phyloP scores from a whole-genome alignment of 2,329 filamentous ascomycete species.

The Cercospora beticola region DNA sequence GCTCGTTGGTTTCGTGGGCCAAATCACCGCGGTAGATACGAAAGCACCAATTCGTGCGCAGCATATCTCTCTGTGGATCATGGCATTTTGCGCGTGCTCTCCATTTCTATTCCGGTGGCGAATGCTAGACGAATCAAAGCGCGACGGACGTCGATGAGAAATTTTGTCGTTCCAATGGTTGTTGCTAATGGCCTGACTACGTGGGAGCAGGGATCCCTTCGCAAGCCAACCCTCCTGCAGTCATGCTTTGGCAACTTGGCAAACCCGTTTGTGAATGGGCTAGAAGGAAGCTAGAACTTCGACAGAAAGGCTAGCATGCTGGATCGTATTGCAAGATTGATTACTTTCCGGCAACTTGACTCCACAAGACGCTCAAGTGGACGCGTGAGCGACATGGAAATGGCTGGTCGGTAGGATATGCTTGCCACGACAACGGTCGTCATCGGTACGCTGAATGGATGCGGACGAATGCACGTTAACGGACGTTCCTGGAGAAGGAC shows the following conservation, averaged over 20 bases:
- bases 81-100: neutral
- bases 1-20: neutral
- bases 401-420: neutral
- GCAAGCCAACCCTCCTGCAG: neutral
- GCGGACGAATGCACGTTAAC: neutral
- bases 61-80: neutral
- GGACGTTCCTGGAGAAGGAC: neutral
- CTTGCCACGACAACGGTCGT: neutral
- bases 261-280: neutral
- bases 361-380: neutral
- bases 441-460: neutral
- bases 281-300: conserved; percentile 12
- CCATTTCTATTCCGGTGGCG: neutral
- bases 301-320: neutral
- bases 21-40: conserved; percentile 12
- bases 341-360: neutral
- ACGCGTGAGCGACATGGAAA: neutral
- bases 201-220: neutral
- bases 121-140: neutral
- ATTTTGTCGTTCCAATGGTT: neutral
- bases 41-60: neutral
- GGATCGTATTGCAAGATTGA: neutral
- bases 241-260: neutral
- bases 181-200: neutral
- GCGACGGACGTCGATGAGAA: neutral